Evolutionary conservation across 108 stramenopile genomes (phyloP), one percentile per base, ranked within the genome.

Genomic region (Seminavis robusta): DNA sequence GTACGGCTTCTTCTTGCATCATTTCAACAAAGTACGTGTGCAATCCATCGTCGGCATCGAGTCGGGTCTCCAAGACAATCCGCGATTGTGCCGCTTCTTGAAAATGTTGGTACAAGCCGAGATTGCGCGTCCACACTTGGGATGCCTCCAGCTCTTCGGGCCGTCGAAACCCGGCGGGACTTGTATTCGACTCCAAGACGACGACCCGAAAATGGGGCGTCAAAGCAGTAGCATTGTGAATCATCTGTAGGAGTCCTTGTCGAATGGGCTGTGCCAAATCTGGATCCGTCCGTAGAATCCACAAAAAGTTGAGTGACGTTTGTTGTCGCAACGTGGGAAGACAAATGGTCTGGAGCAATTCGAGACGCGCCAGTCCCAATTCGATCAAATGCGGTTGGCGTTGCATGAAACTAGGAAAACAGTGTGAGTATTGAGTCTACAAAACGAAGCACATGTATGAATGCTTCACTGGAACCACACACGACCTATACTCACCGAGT

Each of bases 1-100:
- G 36, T 20, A 65, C 33, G 4, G 80, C 82, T 28, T 52, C 29
- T 0, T 47, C 43, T 44, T 87, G 76, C 38, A 83, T 28, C n/a
- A 60, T 16, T 26, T 71, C 59, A 21, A 88, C 42, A 61, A 77
- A 84, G 9, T 54, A 37, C 11, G 45, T 15, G 43, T 78, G 63
- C 36, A 85, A 36, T 2, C 67, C 83, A 60, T 85, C 83, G 48
- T 85, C 83, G 13, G 73, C 83, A 70, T 85, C 83, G 31, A 85
- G 56, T 19, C 77, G 56, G 29, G 73, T 85, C 40, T 85, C 83
- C 39, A 80, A 63, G 10, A 85, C 26, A 10, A 79, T 66, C 7
- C 48, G 48, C 5, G n/a, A 15, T 25, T 49, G 48, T 15, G 26
- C 5, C 48, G 48, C 48, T 25, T 49, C 47, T 23, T 62, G 61